Percentiles rank a stretch among this genome's conserved stretches.
Evolutionary conservation across 2,329 filamentous ascomycete species (phyloP).

Genomic region (Alternaria arbusti): DNA sequence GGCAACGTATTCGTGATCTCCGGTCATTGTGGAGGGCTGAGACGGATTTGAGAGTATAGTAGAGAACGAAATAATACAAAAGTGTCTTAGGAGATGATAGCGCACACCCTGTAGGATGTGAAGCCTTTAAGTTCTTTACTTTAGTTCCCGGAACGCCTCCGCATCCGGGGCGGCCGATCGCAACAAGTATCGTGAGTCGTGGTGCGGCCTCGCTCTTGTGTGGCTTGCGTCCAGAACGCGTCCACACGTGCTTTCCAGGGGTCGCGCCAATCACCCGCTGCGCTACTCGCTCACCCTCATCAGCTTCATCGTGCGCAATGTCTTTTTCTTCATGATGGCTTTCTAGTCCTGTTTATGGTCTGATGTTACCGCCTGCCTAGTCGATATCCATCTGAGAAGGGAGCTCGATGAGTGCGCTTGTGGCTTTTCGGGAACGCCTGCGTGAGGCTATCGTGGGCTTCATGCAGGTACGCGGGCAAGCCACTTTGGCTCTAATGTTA

Average conservation of each 20-base stretch:
- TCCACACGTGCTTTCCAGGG: neutral
- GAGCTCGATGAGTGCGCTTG: neutral
- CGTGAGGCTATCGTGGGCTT: neutral
- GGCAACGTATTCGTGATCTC: neutral
- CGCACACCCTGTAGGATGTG: neutral
- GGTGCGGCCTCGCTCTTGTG: neutral
- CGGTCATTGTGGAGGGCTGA: neutral
- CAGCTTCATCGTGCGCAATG: neutral
- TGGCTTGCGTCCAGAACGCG: neutral
- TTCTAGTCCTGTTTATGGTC: accelerated
- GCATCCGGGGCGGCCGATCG: neutral
- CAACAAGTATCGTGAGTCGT: neutral
- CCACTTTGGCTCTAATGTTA: neutral
- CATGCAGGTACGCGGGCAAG: neutral
- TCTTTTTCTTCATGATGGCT: neutral
- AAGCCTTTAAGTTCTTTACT: no score
- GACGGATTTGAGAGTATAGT: neutral
- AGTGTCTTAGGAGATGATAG: neutral
- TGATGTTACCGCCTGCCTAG: neutral
- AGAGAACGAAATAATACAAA: neutral
- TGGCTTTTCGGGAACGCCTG: neutral
- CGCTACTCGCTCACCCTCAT: no score
- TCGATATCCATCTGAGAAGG: neutral
- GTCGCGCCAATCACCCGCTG: neutral
- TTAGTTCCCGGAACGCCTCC: neutral